Evolutionary conservation across 2,329 filamentous ascomycete species (phyloP).

Genomic region (Ustilaginoidea virens): DNA sequence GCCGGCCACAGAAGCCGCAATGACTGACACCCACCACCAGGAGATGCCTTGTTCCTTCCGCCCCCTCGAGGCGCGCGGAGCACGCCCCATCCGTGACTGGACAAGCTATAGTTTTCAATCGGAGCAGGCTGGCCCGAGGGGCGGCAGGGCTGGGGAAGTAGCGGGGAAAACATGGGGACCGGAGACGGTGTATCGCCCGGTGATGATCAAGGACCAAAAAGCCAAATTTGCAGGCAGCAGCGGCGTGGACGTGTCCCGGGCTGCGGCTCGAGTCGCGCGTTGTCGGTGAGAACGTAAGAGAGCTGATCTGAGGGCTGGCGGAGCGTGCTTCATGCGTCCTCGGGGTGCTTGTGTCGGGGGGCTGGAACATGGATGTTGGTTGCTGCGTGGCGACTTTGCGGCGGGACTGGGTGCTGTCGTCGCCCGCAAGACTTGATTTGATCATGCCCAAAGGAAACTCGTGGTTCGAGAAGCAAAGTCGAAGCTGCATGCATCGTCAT

Average conservation of each 20-base stretch:
- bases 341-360: too few relatives aligned
- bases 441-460: too few relatives aligned
- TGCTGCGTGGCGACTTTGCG: too few relatives aligned
- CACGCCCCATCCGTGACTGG: background rate
- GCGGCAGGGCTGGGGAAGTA: background rate
- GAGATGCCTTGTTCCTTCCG: background rate
- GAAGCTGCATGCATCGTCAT: background rate
- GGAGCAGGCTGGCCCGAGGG: slow-evolving; percentile 23
- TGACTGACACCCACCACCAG: slow-evolving; percentile 14
- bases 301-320: slow-evolving; percentile 43
- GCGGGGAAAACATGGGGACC: background rate
- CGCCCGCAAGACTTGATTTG: too few relatives aligned
- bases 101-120: slow-evolving; percentile 41
- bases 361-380: too few relatives aligned
- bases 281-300: slow-evolving; percentile 38
- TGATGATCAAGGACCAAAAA: slow-evolving; percentile 41
- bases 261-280: slow-evolving; percentile 17
- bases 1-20: slow-evolving; percentile 15
- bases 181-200: slow-evolving; percentile 14
- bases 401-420: too few relatives aligned
- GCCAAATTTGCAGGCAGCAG: slow-evolving; percentile 41
- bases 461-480: background rate
- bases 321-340: too few relatives aligned
- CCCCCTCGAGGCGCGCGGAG: background rate
- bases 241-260: slow-evolving; percentile 8